Base-by-base conservation (phyloP, 2,329 filamentous ascomycete genomes). In the Colletotrichum sublineola region DNA sequence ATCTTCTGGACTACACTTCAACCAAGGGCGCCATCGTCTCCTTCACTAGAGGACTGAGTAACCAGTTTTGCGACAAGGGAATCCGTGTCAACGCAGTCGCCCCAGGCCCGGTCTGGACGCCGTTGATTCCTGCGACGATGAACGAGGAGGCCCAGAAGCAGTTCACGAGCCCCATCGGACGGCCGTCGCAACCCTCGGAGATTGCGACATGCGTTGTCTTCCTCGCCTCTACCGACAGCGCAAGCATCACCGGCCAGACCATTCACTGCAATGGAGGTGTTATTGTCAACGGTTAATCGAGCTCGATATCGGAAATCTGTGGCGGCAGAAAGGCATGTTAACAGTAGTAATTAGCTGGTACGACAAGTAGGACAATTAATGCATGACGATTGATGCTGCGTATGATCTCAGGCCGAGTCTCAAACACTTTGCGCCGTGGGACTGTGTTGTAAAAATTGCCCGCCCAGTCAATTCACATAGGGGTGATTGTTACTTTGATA, bases 171-270 rank as follows among this genome's bases (percentile, higher is more conserved):
- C 94, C 93, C 0, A 94, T 96, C 85, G 93, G 93, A 5, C 86
- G 94, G 29, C 93, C 93, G 0, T 91, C 90, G 2, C 94, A 96
- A 81, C 94, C 93, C 2, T 93, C 90, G 68, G 94, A 97, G 85
- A 92, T 96, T 74, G 94, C 93, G 0, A 92, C 93, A 0, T 94
- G 92, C 77, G 93, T 95, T 69, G 93, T 96, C 5, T 96, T 96
- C 81, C 83, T 97, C 75, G 94, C 94, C 0, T 92, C 90, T 63
- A 84, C 87, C 71, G 94, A 96, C 79, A 94, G 92, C 78, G 91
- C 89, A 60, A 91, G 90, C 73, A 90, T 96, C 57, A 92, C 89
- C 65, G 94, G 94, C 1, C 94, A 96, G 84, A 86, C 83, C 0
- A 84, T 88, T 14, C 86, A 88, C 77, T 87, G 85, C 80, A 88